Base-by-base conservation (phyloP, 441 rosid genomes). In the Arabidopsis lyrata region DNA sequence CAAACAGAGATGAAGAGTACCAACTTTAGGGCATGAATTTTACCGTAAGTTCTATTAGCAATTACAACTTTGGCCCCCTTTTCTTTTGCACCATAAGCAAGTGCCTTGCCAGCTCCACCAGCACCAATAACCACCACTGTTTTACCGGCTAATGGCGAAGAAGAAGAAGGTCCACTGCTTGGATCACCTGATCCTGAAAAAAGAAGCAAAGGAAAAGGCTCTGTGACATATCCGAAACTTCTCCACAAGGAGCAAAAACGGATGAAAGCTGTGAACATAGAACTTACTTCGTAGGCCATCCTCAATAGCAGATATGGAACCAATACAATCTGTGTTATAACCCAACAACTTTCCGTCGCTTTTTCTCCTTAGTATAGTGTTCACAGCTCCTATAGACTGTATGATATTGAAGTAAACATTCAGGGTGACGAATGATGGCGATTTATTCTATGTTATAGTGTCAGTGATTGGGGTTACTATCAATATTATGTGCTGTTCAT, bases 351-450 rank as follows among this genome's bases (percentile, higher is more conserved):
- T 85, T 34, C 89, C 87, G n/a, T 87, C 90, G 63, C 72, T 86
- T 74, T 82, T 75, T 66, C 92, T 83, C 81, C 87, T 87, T 36
- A 89, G 60, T 54, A 89, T 78, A 77, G 89, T 87, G 80, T 85
- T 89, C 73, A 89, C 90, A 79, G 95, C 95, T 81, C 95, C 95
- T 57, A 89, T 89, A 41, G 95, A 86, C 99, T 93, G 89, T 35
- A 73, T 63, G 63, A 79, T 41, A 66, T 36, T 32, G 73, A 27
- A 56, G 16, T 27, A 58, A 74, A 20, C 55, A 73, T 36, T 60
- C 69, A 74, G 10, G 12, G 59, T 50, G 24, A 48, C 49, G 44
- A 16, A 49, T n/a, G 31, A 58, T 22, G 44, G 20, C 22, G 5
- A 31, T n/a, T 20, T 58, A 32, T 2, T 41, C 60, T 14, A 70